phyloP scores from a whole-genome alignment of 2,329 filamentous ascomycete genomes.

The Bipolaris victoriae region DNA sequence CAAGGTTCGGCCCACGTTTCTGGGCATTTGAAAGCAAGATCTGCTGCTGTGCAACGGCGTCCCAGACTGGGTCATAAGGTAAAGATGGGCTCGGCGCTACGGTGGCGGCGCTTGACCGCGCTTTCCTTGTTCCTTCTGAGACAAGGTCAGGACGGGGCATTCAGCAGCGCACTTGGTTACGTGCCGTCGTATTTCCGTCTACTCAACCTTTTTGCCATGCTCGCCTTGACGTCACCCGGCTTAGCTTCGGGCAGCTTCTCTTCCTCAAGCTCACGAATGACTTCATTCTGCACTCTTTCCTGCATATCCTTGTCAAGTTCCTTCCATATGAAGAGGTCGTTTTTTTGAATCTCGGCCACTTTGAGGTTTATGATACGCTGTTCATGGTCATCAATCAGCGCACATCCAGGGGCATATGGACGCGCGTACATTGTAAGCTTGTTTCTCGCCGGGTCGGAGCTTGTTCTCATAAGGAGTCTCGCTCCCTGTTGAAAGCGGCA shows the following conservation, averaged over 20 bases:
- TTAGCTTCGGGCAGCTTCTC: neutral
- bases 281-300: neutral
- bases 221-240: neutral
- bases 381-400: neutral
- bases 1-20: neutral
- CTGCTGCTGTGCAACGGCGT: neutral
- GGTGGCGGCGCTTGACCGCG: neutral
- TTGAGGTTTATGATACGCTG: neutral
- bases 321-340: neutral
- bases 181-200: neutral
- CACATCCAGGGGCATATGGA: neutral
- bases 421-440: neutral
- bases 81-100: neutral
- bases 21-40: neutral
- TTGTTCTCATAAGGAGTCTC: neutral
- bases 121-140: neutral
- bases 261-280: neutral
- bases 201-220: neutral
- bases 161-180: neutral
- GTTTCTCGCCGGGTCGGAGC: neutral
- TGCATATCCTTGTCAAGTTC: neutral
- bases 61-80: neutral
- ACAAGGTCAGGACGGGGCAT: neutral
- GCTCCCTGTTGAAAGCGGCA: neutral
- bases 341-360: neutral